Conservation (phyloP, 2,329 filamentous ascomycete species). For the Didymella arachidicola region DNA sequence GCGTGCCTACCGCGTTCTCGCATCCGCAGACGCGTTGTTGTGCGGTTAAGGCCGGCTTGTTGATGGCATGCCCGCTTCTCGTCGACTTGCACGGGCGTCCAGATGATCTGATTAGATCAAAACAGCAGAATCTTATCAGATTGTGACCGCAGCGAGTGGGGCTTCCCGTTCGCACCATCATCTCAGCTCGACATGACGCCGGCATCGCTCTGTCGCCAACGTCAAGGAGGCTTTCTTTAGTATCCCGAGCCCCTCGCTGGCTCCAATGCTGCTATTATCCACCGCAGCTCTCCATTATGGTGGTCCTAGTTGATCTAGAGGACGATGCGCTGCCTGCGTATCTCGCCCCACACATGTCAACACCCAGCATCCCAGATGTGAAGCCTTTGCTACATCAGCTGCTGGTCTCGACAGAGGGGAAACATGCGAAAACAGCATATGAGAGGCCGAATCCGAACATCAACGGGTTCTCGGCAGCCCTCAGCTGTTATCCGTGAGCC, state of each 20-base stretch:
- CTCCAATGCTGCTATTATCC: slow-evolving; percentile 40
- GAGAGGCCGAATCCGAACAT: slow-evolving; percentile 60
- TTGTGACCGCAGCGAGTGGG: slow-evolving; percentile 3
- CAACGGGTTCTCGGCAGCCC: slow-evolving; percentile 67
- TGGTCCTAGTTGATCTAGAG: slow-evolving; percentile 55
- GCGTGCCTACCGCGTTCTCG: slow-evolving; percentile 2
- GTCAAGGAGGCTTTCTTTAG: slow-evolving; percentile 5
- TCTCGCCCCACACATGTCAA: slow-evolving; percentile 29
- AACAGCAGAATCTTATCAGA: slow-evolving; percentile 17
- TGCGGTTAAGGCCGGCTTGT: not conserved
- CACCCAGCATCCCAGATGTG: slow-evolving; percentile 29
- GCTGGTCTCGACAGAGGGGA: slow-evolving; percentile 22
- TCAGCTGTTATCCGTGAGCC: slow-evolving; percentile 74
- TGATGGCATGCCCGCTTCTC: slow-evolving; percentile 5
- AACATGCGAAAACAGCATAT: slow-evolving; percentile 25
- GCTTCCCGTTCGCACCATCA: slow-evolving; percentile 6
- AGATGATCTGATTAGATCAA: slow-evolving; percentile 6
- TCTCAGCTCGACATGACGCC: slow-evolving; percentile 29
- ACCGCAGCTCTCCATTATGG: slow-evolving; percentile 47
- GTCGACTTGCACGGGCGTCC: not conserved
- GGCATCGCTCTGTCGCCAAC: slow-evolving; percentile 27
- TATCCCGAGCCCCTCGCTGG: slow-evolving; percentile 20
- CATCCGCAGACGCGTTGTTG: slow-evolving; percentile 1
- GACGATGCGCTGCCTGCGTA: slow-evolving; percentile 45
- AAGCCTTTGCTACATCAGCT: slow-evolving; percentile 42